Evolutionary conservation across 495 filamentous ascomycete species (phyloP), one percentile per base, ranked within the genome.

Genomic region (Pyronema omphalodes): DNA sequence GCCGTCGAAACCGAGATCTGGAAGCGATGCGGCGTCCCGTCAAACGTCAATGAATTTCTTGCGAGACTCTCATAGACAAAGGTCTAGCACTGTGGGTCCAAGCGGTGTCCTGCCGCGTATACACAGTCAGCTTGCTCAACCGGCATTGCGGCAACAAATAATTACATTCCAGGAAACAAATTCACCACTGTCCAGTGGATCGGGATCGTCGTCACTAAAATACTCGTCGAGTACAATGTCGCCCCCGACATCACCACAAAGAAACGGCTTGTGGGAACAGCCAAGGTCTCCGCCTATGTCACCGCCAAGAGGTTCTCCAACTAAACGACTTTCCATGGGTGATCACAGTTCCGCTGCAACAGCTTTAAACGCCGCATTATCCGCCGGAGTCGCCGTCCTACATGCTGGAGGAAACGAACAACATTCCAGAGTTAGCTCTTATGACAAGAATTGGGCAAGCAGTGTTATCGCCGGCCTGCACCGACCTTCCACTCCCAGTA

Each of bases 381-480:
- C 62, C 15, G 55, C 62, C 37, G 39, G 58, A 7, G 56, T 59
- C 23, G 58, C 62, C 14, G 57, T 65, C 19, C 62, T 65, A 55
- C 39, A 54, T 5, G 61, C 58, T 39, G 61, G 57, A 17, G 55
- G 60, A 34, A 45, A 29, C 23, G 53, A 64, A 37, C 44, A 55
- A 12, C 63, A 66, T 51, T 48, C 54, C 43, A 51, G 65, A 33
- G 44, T 53, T 12, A 23, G 51, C 0, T 96, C 91, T 1, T 86
- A 96, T 60, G 93, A 96, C 66, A 74, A 80, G 18, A 81, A 81
- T 53, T 99, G 93, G 91, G 53, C 57, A 17, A 44, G 36, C 15
- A 33, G 17, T 39, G 15, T 19, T 4, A 18, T 53, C 15, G 41
- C 48, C 57, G 33, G 64, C 65, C 43, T 60, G 51, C 51, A 39